Evolutionary conservation across 1,284 basidiomycete genomes (phyloP).

Genomic region (Malassezia slooffiae): DNA sequence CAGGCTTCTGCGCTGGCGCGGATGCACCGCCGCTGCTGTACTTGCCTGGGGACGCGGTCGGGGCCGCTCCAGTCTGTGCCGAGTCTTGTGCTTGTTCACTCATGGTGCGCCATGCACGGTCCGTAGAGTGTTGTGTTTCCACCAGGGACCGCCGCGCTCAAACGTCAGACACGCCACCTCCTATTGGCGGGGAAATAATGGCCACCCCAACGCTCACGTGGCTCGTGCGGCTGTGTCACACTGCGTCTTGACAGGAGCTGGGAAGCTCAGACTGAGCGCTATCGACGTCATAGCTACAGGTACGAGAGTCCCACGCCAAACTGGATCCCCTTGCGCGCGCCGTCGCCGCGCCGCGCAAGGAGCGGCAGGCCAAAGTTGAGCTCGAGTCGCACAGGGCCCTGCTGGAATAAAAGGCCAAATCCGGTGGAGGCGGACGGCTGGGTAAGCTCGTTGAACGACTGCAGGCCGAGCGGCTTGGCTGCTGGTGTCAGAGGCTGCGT

Average conservation of each 20-base stretch:
- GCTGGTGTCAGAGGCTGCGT: neutral
- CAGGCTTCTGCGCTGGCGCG: neutral
- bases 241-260: neutral
- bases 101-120: no score
- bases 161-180: no score
- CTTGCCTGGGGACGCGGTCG: neutral
- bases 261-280: neutral
- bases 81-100: no score
- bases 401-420: constrained; percentile 77
- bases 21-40: constrained; percentile 1
- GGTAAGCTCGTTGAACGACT: constrained; percentile 13
- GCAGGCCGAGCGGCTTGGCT: neutral
- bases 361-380: constrained; percentile 85
- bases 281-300: constrained; percentile 17
- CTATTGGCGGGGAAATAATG: no score
- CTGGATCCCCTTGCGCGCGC: constrained; percentile 68
- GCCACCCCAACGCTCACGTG: neutral
- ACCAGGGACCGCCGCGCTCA: no score
- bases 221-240: neutral
- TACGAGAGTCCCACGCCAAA: constrained; percentile 69
- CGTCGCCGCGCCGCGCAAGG: constrained; percentile 65
- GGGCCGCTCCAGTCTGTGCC: no score
- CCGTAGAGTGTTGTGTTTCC: no score
- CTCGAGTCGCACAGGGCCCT: constrained; percentile 74
- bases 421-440: constrained; percentile 62